Percentiles rank a stretch among this genome's conserved stretches.
Evolutionary conservation across 306 rosid species (phyloP).

Genomic region (Begonia loranthoides): DNA sequence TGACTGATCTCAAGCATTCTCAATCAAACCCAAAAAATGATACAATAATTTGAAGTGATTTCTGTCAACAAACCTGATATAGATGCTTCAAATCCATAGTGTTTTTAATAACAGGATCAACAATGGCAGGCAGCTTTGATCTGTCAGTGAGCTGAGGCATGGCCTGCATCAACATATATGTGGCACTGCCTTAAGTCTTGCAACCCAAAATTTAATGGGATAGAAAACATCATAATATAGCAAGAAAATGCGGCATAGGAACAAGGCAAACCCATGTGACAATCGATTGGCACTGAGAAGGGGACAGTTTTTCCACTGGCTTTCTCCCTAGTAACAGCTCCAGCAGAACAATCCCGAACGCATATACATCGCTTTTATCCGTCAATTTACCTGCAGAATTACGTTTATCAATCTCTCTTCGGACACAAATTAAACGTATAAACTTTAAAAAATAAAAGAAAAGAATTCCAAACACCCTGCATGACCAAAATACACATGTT

Average conservation of each 20-base stretch:
- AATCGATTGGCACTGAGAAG: constrained; percentile 77
- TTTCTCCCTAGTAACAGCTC: constrained; percentile 75
- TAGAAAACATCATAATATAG: too few species aligned
- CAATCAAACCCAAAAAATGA: too few species aligned
- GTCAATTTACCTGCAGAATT: constrained; percentile 59
- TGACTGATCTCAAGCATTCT: too few species aligned
- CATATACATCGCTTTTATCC: constrained; percentile 93
- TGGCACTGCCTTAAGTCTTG: not conserved
- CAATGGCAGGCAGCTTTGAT: constrained; percentile 66
- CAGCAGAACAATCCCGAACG: constrained; percentile 77
- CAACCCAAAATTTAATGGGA: too few species aligned
- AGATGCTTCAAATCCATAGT: constrained; percentile 83
- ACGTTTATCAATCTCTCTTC: not conserved
- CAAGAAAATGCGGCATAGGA: too few species aligned
- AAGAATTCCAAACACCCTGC: not conserved
- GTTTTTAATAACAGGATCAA: constrained; percentile 64
- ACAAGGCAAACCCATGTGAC: constrained; percentile 70
- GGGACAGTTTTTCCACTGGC: constrained; percentile 82
- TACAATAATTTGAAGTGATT: too few species aligned
- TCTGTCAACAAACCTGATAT: constrained; percentile 48
- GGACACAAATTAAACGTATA: not conserved
- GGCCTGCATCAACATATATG: constrained; percentile 42
- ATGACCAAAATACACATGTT: too few species aligned
- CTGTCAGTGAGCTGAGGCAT: constrained; percentile 95
- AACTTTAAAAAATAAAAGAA: not conserved